phyloP scores from a whole-genome alignment of 2,329 filamentous ascomycete species.

The Neofusicoccum sp. region DNA sequence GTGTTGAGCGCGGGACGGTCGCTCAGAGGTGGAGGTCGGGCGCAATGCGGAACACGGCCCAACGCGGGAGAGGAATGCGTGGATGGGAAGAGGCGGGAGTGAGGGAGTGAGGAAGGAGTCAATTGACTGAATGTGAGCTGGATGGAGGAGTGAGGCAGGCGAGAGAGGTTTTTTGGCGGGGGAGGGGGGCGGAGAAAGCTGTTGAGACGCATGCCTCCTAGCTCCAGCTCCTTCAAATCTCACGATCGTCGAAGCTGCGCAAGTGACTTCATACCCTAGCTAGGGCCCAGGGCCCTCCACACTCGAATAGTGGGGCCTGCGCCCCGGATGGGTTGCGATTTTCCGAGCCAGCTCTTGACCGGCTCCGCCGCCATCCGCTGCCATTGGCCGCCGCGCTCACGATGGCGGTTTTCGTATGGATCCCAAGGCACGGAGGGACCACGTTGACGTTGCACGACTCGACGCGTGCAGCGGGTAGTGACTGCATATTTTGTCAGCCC shows the following conservation, averaged over 20 bases:
- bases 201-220: slow-evolving; percentile 32
- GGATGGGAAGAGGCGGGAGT: not conserved
- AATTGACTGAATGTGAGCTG: not conserved
- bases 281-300: slow-evolving; percentile 6
- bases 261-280: slow-evolving; percentile 38
- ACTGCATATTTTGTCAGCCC: not conserved
- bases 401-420: slow-evolving; percentile 2
- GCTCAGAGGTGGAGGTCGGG: not conserved
- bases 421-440: slow-evolving; percentile 10
- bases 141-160: not conserved
- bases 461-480: not conserved
- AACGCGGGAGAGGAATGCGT: not conserved
- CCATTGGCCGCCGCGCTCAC: not conserved
- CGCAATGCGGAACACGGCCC: not conserved
- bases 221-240: slow-evolving; percentile 23
- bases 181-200: slow-evolving; percentile 25
- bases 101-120: not conserved
- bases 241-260: slow-evolving; percentile 30
- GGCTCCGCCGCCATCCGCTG: not conserved
- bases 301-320: slow-evolving; percentile 5
- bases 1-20: slow-evolving; percentile 1
- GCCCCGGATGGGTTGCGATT: slow-evolving; percentile 14
- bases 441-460: slow-evolving; percentile 20
- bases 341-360: slow-evolving; percentile 9
- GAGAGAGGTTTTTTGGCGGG: not conserved